phyloP scores from a whole-genome alignment of 441 rosid species.

The Erodium moschatum region DNA sequence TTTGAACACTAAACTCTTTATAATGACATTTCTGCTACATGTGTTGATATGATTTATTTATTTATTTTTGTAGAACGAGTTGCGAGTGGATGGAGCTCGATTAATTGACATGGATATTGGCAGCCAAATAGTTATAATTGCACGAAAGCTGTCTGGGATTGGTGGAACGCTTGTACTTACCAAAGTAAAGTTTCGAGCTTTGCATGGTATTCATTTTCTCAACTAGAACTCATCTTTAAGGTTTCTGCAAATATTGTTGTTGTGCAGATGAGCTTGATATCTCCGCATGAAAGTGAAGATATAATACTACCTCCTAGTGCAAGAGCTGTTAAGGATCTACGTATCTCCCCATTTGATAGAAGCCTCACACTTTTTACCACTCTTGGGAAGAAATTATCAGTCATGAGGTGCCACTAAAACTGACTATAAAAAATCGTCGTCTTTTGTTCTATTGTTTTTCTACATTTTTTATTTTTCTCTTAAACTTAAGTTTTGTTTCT shows the following conservation, averaged over 20 bases:
- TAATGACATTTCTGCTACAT: background rate
- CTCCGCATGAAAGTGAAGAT: slow-evolving; percentile 62
- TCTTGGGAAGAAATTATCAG: slow-evolving; percentile 61
- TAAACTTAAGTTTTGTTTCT: slow-evolving; percentile 21
- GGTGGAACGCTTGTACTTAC: slow-evolving; percentile 54
- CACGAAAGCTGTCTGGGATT: slow-evolving; percentile 47
- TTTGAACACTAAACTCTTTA: background rate
- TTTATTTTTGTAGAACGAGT: slow-evolving; percentile 32
- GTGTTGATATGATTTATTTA: background rate
- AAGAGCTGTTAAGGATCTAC: slow-evolving; percentile 65
- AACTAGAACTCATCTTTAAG: slow-evolving; percentile 6
- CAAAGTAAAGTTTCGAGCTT: slow-evolving; percentile 42
- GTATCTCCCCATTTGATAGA: slow-evolving; percentile 47
- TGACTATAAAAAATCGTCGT: background rate
- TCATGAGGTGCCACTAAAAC: slow-evolving; percentile 44
- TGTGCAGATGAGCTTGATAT: slow-evolving; percentile 53
- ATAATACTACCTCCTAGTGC: slow-evolving; percentile 47
- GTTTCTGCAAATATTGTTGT: slow-evolving; percentile 18
- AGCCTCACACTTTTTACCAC: slow-evolving; percentile 62
- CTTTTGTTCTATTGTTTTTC: slow-evolving; percentile 3
- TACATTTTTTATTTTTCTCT: slow-evolving; percentile 1
- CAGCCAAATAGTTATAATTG: slow-evolving; percentile 44
- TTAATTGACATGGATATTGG: slow-evolving; percentile 58
- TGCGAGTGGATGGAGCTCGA: slow-evolving; percentile 60
- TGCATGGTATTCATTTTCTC: slow-evolving; percentile 10